Evolutionary conservation across 2,329 filamentous ascomycete species (phyloP), one percentile per base, ranked within the genome.

Genomic region (Penicillium corylophilum): DNA sequence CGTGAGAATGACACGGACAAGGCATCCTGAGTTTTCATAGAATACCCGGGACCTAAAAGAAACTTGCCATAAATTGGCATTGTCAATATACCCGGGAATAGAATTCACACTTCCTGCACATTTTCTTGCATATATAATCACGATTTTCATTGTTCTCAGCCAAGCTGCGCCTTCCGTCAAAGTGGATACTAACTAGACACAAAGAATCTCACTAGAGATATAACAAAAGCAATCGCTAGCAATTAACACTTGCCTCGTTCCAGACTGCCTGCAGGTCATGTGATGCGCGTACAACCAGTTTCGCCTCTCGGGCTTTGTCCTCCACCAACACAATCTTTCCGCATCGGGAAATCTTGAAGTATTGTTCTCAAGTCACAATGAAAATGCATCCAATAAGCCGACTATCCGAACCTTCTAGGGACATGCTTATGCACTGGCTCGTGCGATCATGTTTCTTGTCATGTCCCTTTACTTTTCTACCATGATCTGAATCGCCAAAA

Each of bases 251-350:
- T 20, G 35, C 16, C 5, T 12, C 33, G 12, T 18, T 10, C 10
- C 2, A 13, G 35, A 18, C 35, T 13, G 16, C 18, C 35, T 38
- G 16, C 35, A 38, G 35, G 35, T 22, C 35, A 20, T 22, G 35
- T 38, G 18, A 38, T 3, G 18, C 35, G 10, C 2, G 9, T 20
- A 38, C 10, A 16, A 20, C 16, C 16, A 13, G 5, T 5, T 7
- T 13, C 18, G 35, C 8, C 18, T 20, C 9, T 38, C 35, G 12
- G 35, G 18, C 56, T 60, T 64, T 65, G 51, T 59, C 48, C 43
- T 57, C 39, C 52, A 29, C 35, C 24, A n/a, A 46, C 46, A 59
- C 56, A 64, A 67, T 65, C 48, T 56, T 60, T 54, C 60, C 55
- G 53, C 47, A 54, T 63, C 51, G 23, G 50, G 57, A 20, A 48